Conservation (phyloP, 2,329 filamentous ascomycete genomes). For the Conoideocrella luteorostrata region DNA sequence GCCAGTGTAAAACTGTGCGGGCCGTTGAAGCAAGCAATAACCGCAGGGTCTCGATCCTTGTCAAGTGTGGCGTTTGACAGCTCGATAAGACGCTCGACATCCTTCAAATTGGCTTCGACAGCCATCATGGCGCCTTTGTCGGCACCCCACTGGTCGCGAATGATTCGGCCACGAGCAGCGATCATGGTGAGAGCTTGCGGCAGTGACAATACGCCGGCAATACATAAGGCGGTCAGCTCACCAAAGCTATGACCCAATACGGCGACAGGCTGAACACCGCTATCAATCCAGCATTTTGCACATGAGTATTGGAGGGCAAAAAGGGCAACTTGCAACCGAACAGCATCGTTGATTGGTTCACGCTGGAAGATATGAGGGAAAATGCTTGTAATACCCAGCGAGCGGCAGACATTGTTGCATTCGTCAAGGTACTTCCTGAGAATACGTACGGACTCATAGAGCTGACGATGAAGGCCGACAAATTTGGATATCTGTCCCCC, state of each 20-base stretch:
- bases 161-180: constrained; percentile 21
- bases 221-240: constrained; percentile 32
- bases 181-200: constrained; percentile 22
- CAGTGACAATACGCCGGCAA: constrained; percentile 25
- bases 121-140: constrained; percentile 34
- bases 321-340: constrained; percentile 30
- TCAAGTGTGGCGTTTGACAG: constrained; percentile 11
- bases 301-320: constrained; percentile 33
- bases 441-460: constrained; percentile 21
- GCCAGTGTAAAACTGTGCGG: constrained; percentile 35
- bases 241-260: constrained; percentile 36
- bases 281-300: constrained; percentile 29
- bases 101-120: constrained; percentile 22
- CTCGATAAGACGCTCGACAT: constrained; percentile 5
- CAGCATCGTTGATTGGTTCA: constrained; percentile 15
- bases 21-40: constrained; percentile 43
- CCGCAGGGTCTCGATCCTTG: constrained; percentile 12
- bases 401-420: constrained; percentile 1
- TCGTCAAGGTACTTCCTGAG: constrained; percentile 16
- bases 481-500: constrained; percentile 21
- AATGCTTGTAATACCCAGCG: constrained; percentile 19
- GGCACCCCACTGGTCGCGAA: constrained; percentile 26
- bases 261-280: constrained; percentile 16
- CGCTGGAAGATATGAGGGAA: constrained; percentile 26
- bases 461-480: constrained; percentile 21